Evolutionary conservation across 805 yeast genomes (phyloP).

Genomic region (Metschnikowia orientalis): DNA sequence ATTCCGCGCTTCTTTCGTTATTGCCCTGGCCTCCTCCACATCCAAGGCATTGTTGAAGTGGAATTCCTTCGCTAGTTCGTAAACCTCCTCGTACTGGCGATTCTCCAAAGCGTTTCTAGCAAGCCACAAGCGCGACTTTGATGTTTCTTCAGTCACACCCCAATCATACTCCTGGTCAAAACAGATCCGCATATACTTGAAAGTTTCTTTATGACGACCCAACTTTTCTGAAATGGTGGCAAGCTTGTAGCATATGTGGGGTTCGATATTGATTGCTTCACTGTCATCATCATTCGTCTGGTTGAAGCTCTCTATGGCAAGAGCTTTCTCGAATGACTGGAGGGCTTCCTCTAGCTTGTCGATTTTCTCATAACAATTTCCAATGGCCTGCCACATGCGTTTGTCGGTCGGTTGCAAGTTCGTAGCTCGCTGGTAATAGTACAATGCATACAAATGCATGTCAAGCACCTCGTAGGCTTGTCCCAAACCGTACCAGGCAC

Average conservation of each 20-base stretch:
- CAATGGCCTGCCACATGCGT: constrained; percentile 96
- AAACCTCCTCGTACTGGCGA: constrained; percentile 63
- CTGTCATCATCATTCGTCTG: constrained; percentile 17
- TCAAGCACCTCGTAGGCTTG: constrained; percentile 97
- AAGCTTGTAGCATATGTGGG: constrained; percentile 56
- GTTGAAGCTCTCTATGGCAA: constrained; percentile 44
- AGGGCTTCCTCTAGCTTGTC: constrained; percentile 68
- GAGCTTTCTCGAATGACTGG: constrained; percentile 76
- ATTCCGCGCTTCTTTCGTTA: constrained; percentile 72
- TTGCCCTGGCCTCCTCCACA: constrained; percentile 82
- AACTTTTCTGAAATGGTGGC: constrained; percentile 63
- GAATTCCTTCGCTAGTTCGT: constrained; percentile 66
- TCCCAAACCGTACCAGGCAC: constrained; percentile 98
- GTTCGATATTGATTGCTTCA: constrained; percentile 41
- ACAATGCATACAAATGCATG: constrained; percentile 88
- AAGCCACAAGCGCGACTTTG: constrained; percentile 82
- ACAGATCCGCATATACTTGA: constrained; percentile 61
- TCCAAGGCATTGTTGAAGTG: constrained; percentile 71
- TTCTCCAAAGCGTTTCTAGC: constrained; percentile 61
- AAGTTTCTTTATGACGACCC: constrained; percentile 50
- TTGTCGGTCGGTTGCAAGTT: constrained; percentile 83
- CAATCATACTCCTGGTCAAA: constrained; percentile 60
- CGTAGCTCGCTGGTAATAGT: constrained; percentile 89
- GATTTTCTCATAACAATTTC: constrained; percentile 79
- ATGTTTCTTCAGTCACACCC: constrained; percentile 66